A percentile compares a stretch with the other conserved stretches of the same genome.
Evolutionary conservation across 805 yeast species (phyloP).

Genomic region (Kodamaea jinghongensis): DNA sequence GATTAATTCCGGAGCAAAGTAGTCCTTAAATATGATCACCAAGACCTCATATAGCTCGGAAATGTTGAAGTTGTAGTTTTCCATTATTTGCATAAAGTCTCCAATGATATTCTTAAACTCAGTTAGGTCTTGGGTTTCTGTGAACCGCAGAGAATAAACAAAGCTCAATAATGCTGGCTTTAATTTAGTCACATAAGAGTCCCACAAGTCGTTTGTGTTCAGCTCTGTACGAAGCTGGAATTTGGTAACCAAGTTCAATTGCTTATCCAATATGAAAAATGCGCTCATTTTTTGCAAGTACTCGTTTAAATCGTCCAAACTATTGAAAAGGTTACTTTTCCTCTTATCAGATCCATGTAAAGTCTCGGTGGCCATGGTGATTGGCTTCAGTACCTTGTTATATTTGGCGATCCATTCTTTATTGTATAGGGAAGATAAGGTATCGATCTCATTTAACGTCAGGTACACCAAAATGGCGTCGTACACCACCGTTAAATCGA

Average conservation of each 20-base stretch:
- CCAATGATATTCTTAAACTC: slow-evolving; percentile 66
- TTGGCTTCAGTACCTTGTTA: slow-evolving; percentile 66
- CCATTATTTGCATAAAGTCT: slow-evolving; percentile 70
- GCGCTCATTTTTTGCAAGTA: slow-evolving; percentile 67
- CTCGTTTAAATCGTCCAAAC: slow-evolving; percentile 42
- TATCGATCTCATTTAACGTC: slow-evolving; percentile 63
- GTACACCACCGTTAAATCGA: slow-evolving; percentile 70
- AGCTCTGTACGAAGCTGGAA: slow-evolving; percentile 60
- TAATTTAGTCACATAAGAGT: slow-evolving; percentile 56
- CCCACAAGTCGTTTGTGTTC: slow-evolving; percentile 74
- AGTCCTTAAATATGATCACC: slow-evolving; percentile 52
- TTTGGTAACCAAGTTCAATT: slow-evolving; percentile 60
- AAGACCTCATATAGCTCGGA: slow-evolving; percentile 61
- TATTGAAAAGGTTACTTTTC: slow-evolving; percentile 18
- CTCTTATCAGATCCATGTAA: slow-evolving; percentile 28
- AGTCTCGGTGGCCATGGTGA: slow-evolving; percentile 33
- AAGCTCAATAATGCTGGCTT: slow-evolving; percentile 55
- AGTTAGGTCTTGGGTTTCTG: slow-evolving; percentile 37
- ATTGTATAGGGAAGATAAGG: slow-evolving; percentile 59
- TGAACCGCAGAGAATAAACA: slow-evolving; percentile 37
- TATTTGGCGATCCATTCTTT: slow-evolving; percentile 72
- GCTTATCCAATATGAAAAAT: slow-evolving; percentile 72
- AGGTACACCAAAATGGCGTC: slow-evolving; percentile 82
- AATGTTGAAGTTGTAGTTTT: slow-evolving; percentile 62
- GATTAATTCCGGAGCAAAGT: slow-evolving; percentile 56